These are phyloP conservation scores for Ustilago esculenta DNA, from an alignment of 1,284 basidiomycete species.

Conservation along the genomic window DNA sequence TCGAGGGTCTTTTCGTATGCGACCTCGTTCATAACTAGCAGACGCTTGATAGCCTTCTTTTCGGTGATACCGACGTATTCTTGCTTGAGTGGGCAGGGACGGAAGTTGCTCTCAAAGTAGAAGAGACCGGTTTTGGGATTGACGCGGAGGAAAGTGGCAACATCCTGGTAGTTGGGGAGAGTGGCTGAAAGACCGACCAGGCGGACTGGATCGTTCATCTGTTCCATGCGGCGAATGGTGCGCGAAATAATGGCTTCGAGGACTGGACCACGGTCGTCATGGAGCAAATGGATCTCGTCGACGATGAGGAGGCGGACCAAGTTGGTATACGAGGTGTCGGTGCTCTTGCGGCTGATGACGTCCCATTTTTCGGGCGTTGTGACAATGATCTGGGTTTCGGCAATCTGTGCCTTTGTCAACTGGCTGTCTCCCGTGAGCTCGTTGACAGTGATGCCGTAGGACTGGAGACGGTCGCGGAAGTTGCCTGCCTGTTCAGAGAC, in stretches of 20 bases:
- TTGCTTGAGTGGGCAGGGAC: slow-evolving; percentile 94
- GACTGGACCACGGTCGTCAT: slow-evolving; percentile 98
- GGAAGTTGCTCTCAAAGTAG: slow-evolving; percentile 90
- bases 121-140: slow-evolving; percentile 92
- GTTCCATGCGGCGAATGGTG: slow-evolving; percentile 93
- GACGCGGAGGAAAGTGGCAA: slow-evolving; percentile 97
- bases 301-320: slow-evolving; percentile 96
- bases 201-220: slow-evolving; percentile 80
- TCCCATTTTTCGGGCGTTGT: slow-evolving; percentile 99
- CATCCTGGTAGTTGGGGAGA: slow-evolving; percentile 96
- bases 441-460: slow-evolving; percentile 86
- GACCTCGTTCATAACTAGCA: slow-evolving; percentile 98
- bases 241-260: slow-evolving; percentile 90
- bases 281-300: slow-evolving; percentile 96
- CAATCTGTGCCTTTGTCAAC: slow-evolving; percentile 97
- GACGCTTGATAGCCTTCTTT: slow-evolving; percentile 98
- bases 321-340: slow-evolving; percentile 96
- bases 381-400: slow-evolving; percentile 97
- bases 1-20: slow-evolving; percentile 87
- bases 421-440: slow-evolving; percentile 97
- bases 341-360: slow-evolving; percentile 91
- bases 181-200: slow-evolving; percentile 96
- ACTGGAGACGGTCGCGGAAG: slow-evolving; percentile 76
- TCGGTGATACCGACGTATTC: slow-evolving; percentile 98
- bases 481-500: slow-evolving; percentile 65